Percentiles rank a stretch among this genome's conserved stretches.
These are phyloP conservation scores for Ogataea neopini DNA, from an alignment of 805 yeast species.

Conservation along the genomic window DNA sequence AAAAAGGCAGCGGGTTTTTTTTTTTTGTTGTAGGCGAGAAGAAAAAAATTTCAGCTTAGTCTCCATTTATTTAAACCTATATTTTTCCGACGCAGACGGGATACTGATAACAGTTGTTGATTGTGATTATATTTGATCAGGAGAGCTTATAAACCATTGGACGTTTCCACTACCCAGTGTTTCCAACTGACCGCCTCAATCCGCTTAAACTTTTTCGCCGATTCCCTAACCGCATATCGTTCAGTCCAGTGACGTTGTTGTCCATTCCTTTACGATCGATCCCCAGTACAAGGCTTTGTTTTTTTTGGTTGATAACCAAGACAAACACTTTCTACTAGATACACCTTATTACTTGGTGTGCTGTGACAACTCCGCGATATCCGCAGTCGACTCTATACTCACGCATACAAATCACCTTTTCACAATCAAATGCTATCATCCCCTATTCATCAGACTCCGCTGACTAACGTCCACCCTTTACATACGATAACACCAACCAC, in stretches of 20 bases:
- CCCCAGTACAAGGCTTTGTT: not conserved
- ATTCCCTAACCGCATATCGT: not conserved
- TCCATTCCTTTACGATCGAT: not conserved
- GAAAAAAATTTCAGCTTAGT: conserved; percentile 6
- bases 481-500: conserved; percentile 18
- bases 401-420: not conserved
- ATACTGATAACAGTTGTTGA: not conserved
- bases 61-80: conserved; percentile 3
- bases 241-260: conserved; percentile 1
- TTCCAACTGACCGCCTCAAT: not conserved
- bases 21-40: conserved; percentile 3
- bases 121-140: not conserved
- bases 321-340: not conserved
- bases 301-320: not conserved
- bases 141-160: not conserved
- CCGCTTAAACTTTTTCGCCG: not conserved
- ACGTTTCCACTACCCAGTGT: not conserved
- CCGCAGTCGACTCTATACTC: not conserved
- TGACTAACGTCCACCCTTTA: conserved; percentile 18
- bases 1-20: conserved; percentile 4
- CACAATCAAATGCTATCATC: conserved; percentile 22
- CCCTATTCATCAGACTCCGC: conserved; percentile 22
- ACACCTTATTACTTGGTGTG: not conserved
- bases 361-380: not conserved
- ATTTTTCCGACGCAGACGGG: conserved; percentile 1